Base-by-base conservation (phyloP, 2,329 filamentous ascomycete species). In the Daldinia eschscholtzii region DNA sequence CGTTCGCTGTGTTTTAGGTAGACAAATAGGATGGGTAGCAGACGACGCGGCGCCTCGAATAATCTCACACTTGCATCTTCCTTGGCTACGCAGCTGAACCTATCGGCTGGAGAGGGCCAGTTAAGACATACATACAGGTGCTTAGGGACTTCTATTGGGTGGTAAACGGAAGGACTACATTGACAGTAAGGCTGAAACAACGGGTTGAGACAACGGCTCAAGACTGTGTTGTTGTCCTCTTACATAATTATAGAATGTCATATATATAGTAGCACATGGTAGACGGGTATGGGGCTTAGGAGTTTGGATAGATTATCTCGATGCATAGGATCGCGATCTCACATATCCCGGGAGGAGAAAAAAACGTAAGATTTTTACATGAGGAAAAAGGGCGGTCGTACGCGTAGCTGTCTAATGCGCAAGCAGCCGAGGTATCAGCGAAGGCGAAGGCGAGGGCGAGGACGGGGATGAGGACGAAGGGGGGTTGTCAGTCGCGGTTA, bases 291-390 rank as follows among this genome's bases (percentile, higher is more conserved):
- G 33, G 42, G 61, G 48, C 46, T 13, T 13, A n/a, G 63, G 59
- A 69, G 66, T 55, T 26, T 53, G 60, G 61, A 53, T 53, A 59
- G 48, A 64, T 56, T 39, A 61, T 61, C 44, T 62, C 57, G 63
- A 71, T 66, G 69, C 66, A 71, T 69, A 59, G 64, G 69, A 71
- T 71, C 69, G 66, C 62, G 69, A 71, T 71, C 69, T 69, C 18
- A 52, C 23, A 52, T 52, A 33, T 52, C 46, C 6, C 1, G 28
- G 28, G 15, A 18, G 46, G 46, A 28, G 15, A n/a, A 23, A 23
- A 23, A 23, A 52, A 52, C 26, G 15, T 52, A 52, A 30, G 26
- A 13, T 30, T 52, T 52, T 52, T 28, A 15, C 46, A 52, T 52
- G 15, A 30, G 28, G 26, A 26, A 52, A 52, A 33, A 52, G 15